phyloP scores from a whole-genome alignment of 331 rosid species.

The Cydonia oblonga region DNA sequence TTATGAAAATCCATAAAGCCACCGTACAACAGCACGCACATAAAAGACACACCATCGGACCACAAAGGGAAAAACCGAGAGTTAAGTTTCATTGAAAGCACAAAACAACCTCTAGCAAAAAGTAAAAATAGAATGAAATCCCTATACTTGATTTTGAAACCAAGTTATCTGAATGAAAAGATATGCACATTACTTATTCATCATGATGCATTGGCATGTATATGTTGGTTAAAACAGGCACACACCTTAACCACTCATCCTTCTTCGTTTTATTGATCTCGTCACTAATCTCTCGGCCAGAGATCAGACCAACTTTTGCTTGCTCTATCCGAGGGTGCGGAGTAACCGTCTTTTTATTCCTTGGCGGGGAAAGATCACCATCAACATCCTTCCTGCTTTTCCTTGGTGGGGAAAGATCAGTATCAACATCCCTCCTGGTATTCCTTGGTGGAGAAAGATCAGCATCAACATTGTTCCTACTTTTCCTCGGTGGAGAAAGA shows the following conservation, averaged over 20 bases:
- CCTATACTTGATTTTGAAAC: neutral
- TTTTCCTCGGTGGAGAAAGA: slow-evolving; percentile 69
- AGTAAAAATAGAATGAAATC: neutral
- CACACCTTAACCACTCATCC: slow-evolving; percentile 55
- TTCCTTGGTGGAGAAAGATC: slow-evolving; percentile 77
- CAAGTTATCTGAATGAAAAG: neutral
- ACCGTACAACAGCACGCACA: neutral
- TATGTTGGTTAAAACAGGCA: neutral
- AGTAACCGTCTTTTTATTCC: slow-evolving; percentile 41
- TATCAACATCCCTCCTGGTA: slow-evolving; percentile 22
- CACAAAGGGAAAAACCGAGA: neutral
- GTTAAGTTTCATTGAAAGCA: neutral
- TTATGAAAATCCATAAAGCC: neutral
- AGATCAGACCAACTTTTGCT: slow-evolving; percentile 55
- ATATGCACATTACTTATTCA: neutral
- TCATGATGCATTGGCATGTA: neutral
- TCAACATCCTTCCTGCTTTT: slow-evolving; percentile 31
- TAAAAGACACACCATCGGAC: neutral
- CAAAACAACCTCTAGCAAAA: neutral
- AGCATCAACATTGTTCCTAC: slow-evolving; percentile 20
- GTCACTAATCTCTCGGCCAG: slow-evolving; percentile 63
- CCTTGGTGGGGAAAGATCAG: slow-evolving; percentile 77
- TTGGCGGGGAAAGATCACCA: slow-evolving; percentile 53
- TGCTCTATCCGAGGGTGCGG: slow-evolving; percentile 26
- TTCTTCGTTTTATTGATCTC: slow-evolving; percentile 61